Evolutionary conservation across 495 filamentous ascomycete species (phyloP), one percentile per base, ranked within the genome.

Genomic region (Penicillium psychrofluorescens): DNA sequence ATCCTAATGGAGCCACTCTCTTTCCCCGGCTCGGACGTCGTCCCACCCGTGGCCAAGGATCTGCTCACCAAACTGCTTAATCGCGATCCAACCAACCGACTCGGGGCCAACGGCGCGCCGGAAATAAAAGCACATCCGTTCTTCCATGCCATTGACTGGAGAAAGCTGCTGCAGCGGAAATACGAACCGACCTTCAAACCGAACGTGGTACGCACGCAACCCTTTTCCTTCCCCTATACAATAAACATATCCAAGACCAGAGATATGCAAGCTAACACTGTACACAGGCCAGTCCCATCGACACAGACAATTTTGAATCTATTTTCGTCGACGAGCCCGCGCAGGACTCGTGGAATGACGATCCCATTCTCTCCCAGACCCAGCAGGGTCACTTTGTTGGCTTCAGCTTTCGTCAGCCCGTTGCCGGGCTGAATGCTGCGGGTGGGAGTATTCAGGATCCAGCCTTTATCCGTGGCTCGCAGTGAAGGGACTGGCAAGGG

Each of bases 71-170:
- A 85, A 51, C 77, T 99, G 30, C 78, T 99, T 29, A 90, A 96
- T 63, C 84, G 92, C 45, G 86, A 95, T 53, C 90, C 92, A 3
- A 80, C 86, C 42, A 80, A 84, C 56, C 80, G 92, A 43, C 69
- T 99, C 27, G 92, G 92, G 45, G 88, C 88, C 48, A 92, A 90
- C 55, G 92, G 92, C 44, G 89, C 94, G 9, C 86, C 88, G 8
- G 92, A 99, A 70, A 97, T 99, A 72, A 99, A 99, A 68, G 87
- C 91, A 1, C 94, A 99, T 55, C 88, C 88, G 30, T 99, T 99
- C 76, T 97, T 99, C 75, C 87, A 95, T 54, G 90, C 85, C 59
- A 95, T 98, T 50, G 94, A 98, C 66, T 98, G 92, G 92, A 82
- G 90, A 54, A 96, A 95, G 68, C 79, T 98, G 30, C 70, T 98